These are phyloP conservation scores for Kazachstania viticola DNA, from an alignment of 805 yeast genomes.

Conservation along the genomic window DNA sequence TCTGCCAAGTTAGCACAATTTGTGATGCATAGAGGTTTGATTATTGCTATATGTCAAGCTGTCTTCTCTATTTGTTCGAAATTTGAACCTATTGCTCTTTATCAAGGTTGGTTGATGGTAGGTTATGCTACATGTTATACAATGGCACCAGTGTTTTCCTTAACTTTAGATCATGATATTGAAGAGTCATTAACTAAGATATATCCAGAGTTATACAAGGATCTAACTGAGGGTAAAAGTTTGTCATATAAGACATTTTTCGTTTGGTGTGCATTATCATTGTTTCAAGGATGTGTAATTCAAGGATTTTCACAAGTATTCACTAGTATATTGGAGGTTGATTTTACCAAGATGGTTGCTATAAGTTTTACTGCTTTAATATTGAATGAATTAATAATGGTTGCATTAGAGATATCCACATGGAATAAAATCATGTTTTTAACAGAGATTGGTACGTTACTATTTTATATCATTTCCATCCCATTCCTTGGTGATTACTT, in stretches of 20 bases:
- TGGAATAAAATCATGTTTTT: constrained; percentile 76
- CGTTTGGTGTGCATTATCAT: constrained; percentile 79
- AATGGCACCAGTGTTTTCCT: constrained; percentile 94
- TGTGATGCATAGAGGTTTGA: constrained; percentile 89
- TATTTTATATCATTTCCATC: constrained; percentile 56
- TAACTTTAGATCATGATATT: constrained; percentile 85
- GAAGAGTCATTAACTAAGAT: constrained; percentile 78
- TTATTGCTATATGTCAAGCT: constrained; percentile 91
- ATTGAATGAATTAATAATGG: constrained; percentile 85
- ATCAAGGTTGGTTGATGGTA: constrained; percentile 96
- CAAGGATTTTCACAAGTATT: constrained; percentile 74
- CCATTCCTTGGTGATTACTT: constrained; percentile 87
- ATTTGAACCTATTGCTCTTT: constrained; percentile 88
- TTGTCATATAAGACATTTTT: constrained; percentile 80
- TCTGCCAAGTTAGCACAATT: constrained; percentile 93
- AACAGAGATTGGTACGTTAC: constrained; percentile 59
- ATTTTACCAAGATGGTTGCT: constrained; percentile 71
- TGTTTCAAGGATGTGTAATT: constrained; percentile 83
- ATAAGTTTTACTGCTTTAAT: constrained; percentile 71
- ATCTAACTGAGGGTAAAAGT: constrained; percentile 78
- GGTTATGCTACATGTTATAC: constrained; percentile 96
- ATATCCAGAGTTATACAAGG: constrained; percentile 92
- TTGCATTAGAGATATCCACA: constrained; percentile 80
- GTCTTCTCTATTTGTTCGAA: constrained; percentile 76
- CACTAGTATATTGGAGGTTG: constrained; percentile 43